Evolutionary conservation across 139 green algal genomes (phyloP), one percentile per base, ranked within the genome.

Genomic region (Asterochloris erici): DNA sequence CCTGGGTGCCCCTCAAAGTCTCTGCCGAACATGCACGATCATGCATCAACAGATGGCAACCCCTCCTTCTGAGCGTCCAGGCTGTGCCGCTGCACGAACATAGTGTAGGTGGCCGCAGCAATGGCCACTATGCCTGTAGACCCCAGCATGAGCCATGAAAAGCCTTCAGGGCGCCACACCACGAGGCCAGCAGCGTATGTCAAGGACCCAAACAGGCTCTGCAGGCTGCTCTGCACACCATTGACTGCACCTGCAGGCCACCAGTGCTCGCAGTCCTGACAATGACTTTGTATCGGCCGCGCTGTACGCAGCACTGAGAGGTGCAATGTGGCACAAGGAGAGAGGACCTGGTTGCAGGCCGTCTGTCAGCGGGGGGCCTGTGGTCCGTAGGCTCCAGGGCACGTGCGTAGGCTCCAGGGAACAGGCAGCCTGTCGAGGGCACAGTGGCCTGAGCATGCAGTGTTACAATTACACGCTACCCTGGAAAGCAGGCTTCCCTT

Each of bases 151-250:
- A 81, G 77, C 27, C 38, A 26, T 17, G 63, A 19, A 28, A 81
- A 81, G n/a, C 63, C 16, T 61, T 81, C 28, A 24, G 63, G 77
- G 14, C 27, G 26, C 62, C 63, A 81, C 14, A 81, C 24, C 26
- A 81, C 16, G 2, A 81, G 63, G 6, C 87, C 90, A 0, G 91
- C 88, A 21, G 89, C 64, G 71, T 93, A 98, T 15, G 86, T 88
- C 0, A 91, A 29, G 78, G 91, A 92, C 75, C 92, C 86, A 64
- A 93, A 94, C 0, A 87, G 21, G 21, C 88, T 91, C 77, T 98
- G 92, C 54, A 97, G 79, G 77, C 86, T 91, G 74, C 73, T 82
- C 81, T 98, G 94, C 21, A 97, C 90, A 13, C 94, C 94, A 64
- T 85, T 92, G 10, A 98, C 90, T 0, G 86, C 73, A 27, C 90